phyloP scores from a whole-genome alignment of 257 asterid species.

The Buddleja alternifolia region DNA sequence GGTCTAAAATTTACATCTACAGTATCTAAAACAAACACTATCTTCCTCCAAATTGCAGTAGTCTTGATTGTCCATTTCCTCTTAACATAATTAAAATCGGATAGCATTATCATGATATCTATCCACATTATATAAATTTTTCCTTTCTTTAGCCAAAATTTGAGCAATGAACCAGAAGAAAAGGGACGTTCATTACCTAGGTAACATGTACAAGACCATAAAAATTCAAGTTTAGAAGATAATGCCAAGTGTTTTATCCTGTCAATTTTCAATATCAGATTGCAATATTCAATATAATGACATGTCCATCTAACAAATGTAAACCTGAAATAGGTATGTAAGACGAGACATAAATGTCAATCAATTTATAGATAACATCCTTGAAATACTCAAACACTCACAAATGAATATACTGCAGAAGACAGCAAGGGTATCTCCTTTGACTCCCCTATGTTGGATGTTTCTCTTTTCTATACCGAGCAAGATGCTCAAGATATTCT shows the following conservation, averaged over 20 bases:
- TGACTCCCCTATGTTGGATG: conserved; percentile 31
- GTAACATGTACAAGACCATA: conserved; percentile 6
- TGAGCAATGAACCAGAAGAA: neutral
- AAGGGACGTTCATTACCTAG: neutral
- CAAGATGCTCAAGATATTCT: conserved; percentile 70
- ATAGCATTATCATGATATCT: neutral
- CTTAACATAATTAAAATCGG: neutral
- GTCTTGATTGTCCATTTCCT: conserved; percentile 2
- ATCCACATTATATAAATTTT: neutral
- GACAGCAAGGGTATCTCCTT: conserved; percentile 10
- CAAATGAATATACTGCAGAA: conserved; percentile 3
- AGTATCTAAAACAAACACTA: neutral
- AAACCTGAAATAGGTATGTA: conserved; percentile 24
- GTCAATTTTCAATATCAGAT: neutral
- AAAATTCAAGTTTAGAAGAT: neutral
- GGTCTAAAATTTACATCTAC: neutral
- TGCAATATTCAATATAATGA: neutral
- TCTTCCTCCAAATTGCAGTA: conserved; percentile 2
- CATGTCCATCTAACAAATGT: neutral
- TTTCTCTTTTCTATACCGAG: conserved; percentile 51
- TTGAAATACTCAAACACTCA: conserved; percentile 16
- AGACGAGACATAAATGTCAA: neutral
- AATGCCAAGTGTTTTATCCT: neutral
- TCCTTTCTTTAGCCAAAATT: neutral
- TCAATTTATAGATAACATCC: neutral